Conservation (phyloP, 1,139 yeast genomes). For the Debaryomyces fabryi region DNA sequence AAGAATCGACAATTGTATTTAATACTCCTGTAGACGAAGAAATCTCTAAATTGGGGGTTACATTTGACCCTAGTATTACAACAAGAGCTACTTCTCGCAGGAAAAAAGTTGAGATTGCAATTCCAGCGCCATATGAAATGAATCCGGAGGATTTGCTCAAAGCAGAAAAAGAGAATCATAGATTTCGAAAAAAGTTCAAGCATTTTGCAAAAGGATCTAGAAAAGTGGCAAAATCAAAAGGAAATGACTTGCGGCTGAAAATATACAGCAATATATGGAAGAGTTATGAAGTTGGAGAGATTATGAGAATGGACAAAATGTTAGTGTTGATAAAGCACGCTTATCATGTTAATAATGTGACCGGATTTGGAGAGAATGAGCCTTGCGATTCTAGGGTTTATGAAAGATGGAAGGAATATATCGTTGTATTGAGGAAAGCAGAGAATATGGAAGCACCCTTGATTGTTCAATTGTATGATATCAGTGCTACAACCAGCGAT, state of each 20-base stretch:
- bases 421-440: constrained; percentile 65
- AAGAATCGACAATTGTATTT: neutral
- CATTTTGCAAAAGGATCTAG: constrained; percentile 28
- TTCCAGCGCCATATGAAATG: constrained; percentile 4
- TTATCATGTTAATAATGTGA: constrained; percentile 13
- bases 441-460: constrained; percentile 52
- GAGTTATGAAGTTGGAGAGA: constrained; percentile 54
- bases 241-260: constrained; percentile 22
- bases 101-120: neutral
- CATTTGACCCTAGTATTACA: neutral
- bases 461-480: constrained; percentile 61
- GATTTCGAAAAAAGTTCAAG: constrained; percentile 25
- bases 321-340: constrained; percentile 57
- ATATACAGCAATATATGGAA: constrained; percentile 27
- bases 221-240: constrained; percentile 22
- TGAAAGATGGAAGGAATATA: constrained; percentile 80
- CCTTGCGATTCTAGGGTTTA: constrained; percentile 54
- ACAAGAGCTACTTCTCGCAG: neutral
- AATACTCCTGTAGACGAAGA: neutral
- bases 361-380: constrained; percentile 43
- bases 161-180: constrained; percentile 25
- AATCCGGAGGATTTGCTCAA: constrained; percentile 10
- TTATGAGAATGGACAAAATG: constrained; percentile 66
- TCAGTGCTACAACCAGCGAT: constrained; percentile 40
- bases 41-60: neutral